Percentiles rank a stretch among this genome's conserved stretches.
Evolutionary conservation across 257 asterid genomes (phyloP).

Genomic region (Fraxinus pennsylvanica): DNA sequence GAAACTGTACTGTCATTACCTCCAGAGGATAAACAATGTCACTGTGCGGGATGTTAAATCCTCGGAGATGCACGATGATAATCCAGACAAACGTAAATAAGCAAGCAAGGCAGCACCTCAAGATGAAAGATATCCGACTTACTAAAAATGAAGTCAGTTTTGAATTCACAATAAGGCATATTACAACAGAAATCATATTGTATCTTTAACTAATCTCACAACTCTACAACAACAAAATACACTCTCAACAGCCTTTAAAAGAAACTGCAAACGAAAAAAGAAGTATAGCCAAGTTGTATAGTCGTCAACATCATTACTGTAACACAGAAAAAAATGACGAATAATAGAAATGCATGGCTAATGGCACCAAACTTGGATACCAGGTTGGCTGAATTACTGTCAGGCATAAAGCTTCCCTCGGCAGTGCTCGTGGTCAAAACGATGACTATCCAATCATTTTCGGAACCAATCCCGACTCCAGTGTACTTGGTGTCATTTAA

Average conservation of each 20-base stretch:
- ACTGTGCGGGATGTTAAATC: no score
- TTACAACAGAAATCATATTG: not conserved
- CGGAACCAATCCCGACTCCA: slow-evolving; percentile 74
- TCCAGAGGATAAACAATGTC: no score
- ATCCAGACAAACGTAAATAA: no score
- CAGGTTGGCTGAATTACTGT: slow-evolving; percentile 38
- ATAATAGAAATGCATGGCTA: slow-evolving; percentile 22
- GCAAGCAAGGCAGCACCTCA: not conserved
- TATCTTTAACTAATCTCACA: slow-evolving; percentile 1
- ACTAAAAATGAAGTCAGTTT: not conserved
- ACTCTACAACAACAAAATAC: slow-evolving; percentile 17
- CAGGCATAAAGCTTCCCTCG: slow-evolving; percentile 55
- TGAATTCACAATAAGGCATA: not conserved
- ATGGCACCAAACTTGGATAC: slow-evolving; percentile 31
- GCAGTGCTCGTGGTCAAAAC: slow-evolving; percentile 73
- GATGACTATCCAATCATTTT: slow-evolving; percentile 71
- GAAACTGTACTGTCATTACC: no score
- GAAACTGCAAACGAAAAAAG: slow-evolving; percentile 19
- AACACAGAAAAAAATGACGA: slow-evolving; percentile 37
- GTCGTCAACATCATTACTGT: slow-evolving; percentile 25
- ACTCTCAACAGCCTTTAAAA: slow-evolving; percentile 15
- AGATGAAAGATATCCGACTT: no score
- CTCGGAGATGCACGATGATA: no score
- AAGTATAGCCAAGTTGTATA: slow-evolving; percentile 16
- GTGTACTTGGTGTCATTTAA: slow-evolving; percentile 63